Conservation (phyloP, 495 filamentous ascomycete species). For the Trichoderma asperelloides region DNA sequence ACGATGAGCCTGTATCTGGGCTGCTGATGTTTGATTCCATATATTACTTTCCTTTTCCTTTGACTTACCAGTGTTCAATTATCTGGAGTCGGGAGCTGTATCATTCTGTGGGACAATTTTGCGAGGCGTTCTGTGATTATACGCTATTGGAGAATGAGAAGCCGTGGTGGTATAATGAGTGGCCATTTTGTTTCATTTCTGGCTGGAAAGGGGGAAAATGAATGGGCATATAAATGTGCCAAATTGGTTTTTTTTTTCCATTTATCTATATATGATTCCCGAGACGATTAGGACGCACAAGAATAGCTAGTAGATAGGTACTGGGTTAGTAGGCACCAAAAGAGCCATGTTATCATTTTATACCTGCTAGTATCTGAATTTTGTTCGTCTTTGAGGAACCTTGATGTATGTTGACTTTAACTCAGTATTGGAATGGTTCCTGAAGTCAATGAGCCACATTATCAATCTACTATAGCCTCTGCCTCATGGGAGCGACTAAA, state of each 20-base stretch:
- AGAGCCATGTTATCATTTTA: too few species aligned
- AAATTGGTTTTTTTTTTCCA: background rate
- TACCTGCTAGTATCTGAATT: too few species aligned
- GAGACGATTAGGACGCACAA: background rate
- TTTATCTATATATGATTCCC: background rate
- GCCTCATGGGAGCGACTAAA: too few species aligned
- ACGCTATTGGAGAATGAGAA: background rate
- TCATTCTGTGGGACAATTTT: background rate
- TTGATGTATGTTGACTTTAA: too few species aligned
- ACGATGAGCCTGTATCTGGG: background rate
- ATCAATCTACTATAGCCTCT: too few species aligned
- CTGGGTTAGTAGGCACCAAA: too few species aligned
- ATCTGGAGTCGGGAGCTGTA: conserved; percentile 8
- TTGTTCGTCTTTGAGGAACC: too few species aligned
- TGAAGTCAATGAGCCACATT: too few species aligned
- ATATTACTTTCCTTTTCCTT: background rate
- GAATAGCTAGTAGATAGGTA: too few species aligned
- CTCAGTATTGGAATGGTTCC: too few species aligned
- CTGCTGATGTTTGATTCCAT: background rate
- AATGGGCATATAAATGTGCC: background rate
- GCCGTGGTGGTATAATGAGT: background rate
- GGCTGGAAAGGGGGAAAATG: background rate
- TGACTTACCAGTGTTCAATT: background rate
- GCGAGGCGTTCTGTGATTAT: background rate
- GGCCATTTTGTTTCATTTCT: background rate